A percentile compares a stretch with the other conserved stretches of the same genome.
phyloP scores from a whole-genome alignment of 345 rosid species.

The Sisymbrium altissimum region DNA sequence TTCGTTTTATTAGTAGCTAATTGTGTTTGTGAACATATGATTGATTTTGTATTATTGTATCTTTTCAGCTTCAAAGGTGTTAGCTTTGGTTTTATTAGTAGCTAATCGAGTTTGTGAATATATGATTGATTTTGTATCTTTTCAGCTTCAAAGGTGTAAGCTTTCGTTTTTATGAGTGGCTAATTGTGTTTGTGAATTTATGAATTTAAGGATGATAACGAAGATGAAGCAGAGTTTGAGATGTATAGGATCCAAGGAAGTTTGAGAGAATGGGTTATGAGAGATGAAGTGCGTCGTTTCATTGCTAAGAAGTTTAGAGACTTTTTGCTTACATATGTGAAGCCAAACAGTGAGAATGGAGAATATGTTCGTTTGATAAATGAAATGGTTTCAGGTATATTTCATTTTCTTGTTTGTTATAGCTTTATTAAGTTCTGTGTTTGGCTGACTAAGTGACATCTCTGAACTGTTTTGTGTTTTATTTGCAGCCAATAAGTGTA shows the following conservation, averaged over 20 bases:
- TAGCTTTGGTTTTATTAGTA: too few species aligned
- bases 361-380: constrained; percentile 82
- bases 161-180: too few species aligned
- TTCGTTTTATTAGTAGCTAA: too few species aligned
- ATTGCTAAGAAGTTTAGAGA: constrained; percentile 87
- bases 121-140: too few species aligned
- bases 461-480: not conserved
- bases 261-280: constrained; percentile 92
- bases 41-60: too few species aligned
- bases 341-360: constrained; percentile 62
- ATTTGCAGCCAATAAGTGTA: constrained; percentile 81
- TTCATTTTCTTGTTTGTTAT: not conserved
- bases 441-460: not conserved
- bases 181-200: not conserved
- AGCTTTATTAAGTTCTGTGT: not conserved
- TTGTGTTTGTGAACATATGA: too few species aligned
- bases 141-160: too few species aligned
- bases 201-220: constrained; percentile 63
- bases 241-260: constrained; percentile 95
- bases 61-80: too few species aligned
- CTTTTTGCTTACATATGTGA: constrained; percentile 73
- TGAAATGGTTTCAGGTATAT: constrained; percentile 86
- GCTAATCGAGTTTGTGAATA: too few species aligned
- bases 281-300: constrained; percentile 95
- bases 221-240: constrained; percentile 80